Base-by-base conservation (phyloP, 192 early-diverging fungal genomes). In the Chytriomyces sp. region DNA sequence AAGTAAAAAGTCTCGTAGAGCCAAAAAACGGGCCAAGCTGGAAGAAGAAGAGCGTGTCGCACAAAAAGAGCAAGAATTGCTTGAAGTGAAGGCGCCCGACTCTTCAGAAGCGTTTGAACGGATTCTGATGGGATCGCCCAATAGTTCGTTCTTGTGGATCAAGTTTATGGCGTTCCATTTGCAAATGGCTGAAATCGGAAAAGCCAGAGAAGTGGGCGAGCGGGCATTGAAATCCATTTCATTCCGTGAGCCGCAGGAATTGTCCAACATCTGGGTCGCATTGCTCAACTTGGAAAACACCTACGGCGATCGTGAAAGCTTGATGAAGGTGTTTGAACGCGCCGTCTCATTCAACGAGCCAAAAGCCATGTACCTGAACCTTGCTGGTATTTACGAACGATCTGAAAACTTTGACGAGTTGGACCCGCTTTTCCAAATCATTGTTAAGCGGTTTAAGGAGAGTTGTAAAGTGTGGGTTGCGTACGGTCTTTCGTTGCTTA, bases 131-230 rank as follows among this genome's bases (percentile, higher is more conserved):
- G 94, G 94, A 28, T 97, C 95, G 10, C 98, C 98, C 60, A 94
- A 97, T 86, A 94, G 92, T 67, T 99, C 98, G 20, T 97, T 91
- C 86, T 73, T 99, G 64, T 99, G 98, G 98, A 95, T 99, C 80
- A 96, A 99, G 84, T 99, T 95, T 81, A 99, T 99, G 96, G 96
- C 96, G n/a, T 96, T 94, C 89, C 95, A 98, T 76, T 85, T 99
- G 5, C 91, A 96, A 65, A 85, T 97, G 70, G 94, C 95, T 0
- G 96, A 99, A 83, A 90, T 98, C 45, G 90, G 86, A 45, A 96
- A 96, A 77, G 97, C 98, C 11, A 93, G 98, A 53, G 90, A 90
- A 57, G 91, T 98, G 67, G 98, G 92, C 65, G 96, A 98, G 80
- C 91, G 95, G 48, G 98, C 98, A 18, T 84, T 99, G 68, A 96